These are phyloP conservation scores for Martensiomyces pterosporus DNA, from an alignment of 192 early-diverging fungal species.

Conservation along the genomic window DNA sequence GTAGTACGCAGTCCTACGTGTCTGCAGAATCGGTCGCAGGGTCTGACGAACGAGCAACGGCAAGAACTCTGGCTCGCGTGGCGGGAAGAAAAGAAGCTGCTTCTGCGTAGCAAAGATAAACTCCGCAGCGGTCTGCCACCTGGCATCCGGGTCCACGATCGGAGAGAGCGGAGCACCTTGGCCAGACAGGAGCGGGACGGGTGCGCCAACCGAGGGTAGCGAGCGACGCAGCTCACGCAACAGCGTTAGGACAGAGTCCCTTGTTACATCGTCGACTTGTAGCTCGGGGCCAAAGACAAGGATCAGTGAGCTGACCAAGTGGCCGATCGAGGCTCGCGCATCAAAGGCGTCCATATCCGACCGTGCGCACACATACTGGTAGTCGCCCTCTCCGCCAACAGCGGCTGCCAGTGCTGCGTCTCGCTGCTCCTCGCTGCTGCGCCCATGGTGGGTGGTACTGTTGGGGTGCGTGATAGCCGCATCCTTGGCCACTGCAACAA, in stretches of 20 bases:
- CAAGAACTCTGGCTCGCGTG: conserved; percentile 6
- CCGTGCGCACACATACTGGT: conserved; percentile 48
- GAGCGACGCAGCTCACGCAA: conserved; percentile 78
- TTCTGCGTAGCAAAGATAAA: conserved; percentile 31
- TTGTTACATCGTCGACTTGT: conserved; percentile 60
- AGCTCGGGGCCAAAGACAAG: conserved; percentile 92
- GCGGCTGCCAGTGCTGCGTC: background rate
- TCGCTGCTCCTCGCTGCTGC: conserved; percentile 12
- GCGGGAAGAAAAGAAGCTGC: conserved; percentile 34
- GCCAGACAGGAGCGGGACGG: background rate
- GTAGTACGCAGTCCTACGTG: conserved; percentile 9
- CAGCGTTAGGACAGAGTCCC: conserved; percentile 76
- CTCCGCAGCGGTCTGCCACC: conserved; percentile 30
- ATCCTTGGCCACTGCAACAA: conserved; percentile 60
- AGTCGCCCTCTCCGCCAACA: conserved; percentile 5
- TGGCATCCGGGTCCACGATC: conserved; percentile 34
- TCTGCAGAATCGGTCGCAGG: conserved; percentile 28
- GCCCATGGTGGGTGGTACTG: conserved; percentile 32
- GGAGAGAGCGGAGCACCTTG: background rate
- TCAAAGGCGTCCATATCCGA: conserved; percentile 52
- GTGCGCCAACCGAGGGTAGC: conserved; percentile 15
- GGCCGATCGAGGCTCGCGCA: conserved; percentile 66
- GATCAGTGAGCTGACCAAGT: conserved; percentile 83
- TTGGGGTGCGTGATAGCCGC: conserved; percentile 56
- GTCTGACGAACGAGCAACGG: conserved; percentile 12